Conservation (phyloP, 2,329 filamentous ascomycete species). For the Neofusicoccum sp. region DNA sequence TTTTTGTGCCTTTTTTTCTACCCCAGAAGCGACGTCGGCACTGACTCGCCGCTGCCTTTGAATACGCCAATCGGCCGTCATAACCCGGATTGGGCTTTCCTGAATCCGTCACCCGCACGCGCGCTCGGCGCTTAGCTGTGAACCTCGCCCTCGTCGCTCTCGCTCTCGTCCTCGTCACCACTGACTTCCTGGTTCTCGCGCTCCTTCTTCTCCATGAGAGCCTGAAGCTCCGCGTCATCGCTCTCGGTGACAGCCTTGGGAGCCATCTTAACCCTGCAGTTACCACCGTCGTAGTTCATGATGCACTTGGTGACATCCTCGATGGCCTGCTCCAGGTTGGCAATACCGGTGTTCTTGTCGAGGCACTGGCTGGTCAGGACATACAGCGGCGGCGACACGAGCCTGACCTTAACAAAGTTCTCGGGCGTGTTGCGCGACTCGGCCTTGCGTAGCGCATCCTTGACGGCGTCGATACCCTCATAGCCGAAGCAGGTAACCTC, state of each 20-base stretch:
- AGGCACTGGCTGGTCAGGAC: slow-evolving; percentile 94
- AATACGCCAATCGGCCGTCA: not conserved
- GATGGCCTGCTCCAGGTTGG: slow-evolving; percentile 85
- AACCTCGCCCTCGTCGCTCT: slow-evolving; percentile 84
- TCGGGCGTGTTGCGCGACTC: slow-evolving; percentile 91
- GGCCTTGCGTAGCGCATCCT: slow-evolving; percentile 85
- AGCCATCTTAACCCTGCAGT: slow-evolving; percentile 93
- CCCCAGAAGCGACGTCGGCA: not conserved
- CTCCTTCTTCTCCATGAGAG: slow-evolving; percentile 98
- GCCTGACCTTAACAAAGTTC: slow-evolving; percentile 95
- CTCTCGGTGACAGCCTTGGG: slow-evolving; percentile 99
- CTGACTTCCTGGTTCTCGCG: slow-evolving; percentile 97
- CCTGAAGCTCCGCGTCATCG: slow-evolving; percentile 94
- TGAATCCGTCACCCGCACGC: not conserved
- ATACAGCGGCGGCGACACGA: slow-evolving; percentile 96
- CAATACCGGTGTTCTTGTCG: slow-evolving; percentile 87
- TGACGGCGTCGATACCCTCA: slow-evolving; percentile 97
- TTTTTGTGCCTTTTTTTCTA: slow-evolving; percentile 11
- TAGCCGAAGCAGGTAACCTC: slow-evolving; percentile 72
- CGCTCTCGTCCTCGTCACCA: slow-evolving; percentile 93
- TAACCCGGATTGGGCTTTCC: too few species aligned
- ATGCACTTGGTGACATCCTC: slow-evolving; percentile 83
- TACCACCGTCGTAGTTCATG: slow-evolving; percentile 69
- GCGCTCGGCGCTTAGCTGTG: not conserved
- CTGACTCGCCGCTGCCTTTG: not conserved